Evolutionary conservation across 495 filamentous ascomycete genomes (phyloP), one percentile per base, ranked within the genome.

Genomic region (Penicillium parvum): DNA sequence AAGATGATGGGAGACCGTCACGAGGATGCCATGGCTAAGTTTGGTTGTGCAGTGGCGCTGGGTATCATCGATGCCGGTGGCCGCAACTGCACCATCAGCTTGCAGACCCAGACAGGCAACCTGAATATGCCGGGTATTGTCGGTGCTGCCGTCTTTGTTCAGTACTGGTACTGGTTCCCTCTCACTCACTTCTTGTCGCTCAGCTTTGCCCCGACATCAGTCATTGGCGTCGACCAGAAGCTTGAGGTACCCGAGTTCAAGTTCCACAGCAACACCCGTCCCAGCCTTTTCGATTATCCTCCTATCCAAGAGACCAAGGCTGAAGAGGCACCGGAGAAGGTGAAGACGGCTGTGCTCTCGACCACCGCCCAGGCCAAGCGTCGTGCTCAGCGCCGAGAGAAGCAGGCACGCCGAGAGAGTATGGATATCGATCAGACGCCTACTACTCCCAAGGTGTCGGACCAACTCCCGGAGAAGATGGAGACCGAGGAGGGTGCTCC

Each of bases 101-200:
- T 99, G 39, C 92, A 97, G 61, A 99, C 94, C 1, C 91, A 94
- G 69, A 96, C 92, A 0, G 94, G 94, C 42, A 99, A 96, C 54
- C 76, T 99, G 47, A 96, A 97, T 71, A 92, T 97, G 88, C 79
- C 88, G 12, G 94, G 87, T 43, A 92, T 97, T 44, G 90, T 99
- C 15, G 94, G 94, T 47, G 95, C 95, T 80, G 90, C 89, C 28
- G 85, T 99, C 19, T 99, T 99, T 71, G 92, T 88, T 5, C 94
- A 99, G 64, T 99, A 99, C 71, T 99, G 94, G 94, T 99, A 99
- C 69, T 99, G 94, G 94, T 99, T 99, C 81, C 94, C 94, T 34
- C 81, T 96, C 52, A 95, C 92, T 17, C 94, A 97, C 65, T 99
- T 99, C 80, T 67, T 99, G 15, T 91, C 90, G 0, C 74, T 97